Evolutionary conservation across 2,329 filamentous ascomycete genomes (phyloP), one percentile per base, ranked within the genome.

Genomic region (Pestalotiopsis sp.): DNA sequence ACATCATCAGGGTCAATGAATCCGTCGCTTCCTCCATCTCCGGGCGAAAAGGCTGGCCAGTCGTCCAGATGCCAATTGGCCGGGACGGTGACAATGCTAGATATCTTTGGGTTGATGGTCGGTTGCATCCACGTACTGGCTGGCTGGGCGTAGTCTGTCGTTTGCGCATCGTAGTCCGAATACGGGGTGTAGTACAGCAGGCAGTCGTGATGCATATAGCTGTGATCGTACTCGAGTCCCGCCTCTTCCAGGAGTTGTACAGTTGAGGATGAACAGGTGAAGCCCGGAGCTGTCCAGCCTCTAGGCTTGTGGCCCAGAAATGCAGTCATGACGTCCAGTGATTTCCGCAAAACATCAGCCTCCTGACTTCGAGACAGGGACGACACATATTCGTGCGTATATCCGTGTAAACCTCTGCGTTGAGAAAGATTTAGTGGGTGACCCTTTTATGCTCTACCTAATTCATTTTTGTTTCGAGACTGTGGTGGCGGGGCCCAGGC

Each of bases 11-110:
- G 78, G 69, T 85, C 80, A 23, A 84, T 80, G 68, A 77, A 84
- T 2, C 83, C 82, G 67, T 83, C 79, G 1, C 67, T 70, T 14
- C 56, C 62, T 25, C 45, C 64, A 20, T 57, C 17, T 3, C 23
- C 45, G 27, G 20, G 14, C 5, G 20, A 25, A 23, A 66, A 27
- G 71, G 45, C 41, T 67, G 67, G 82, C 82, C 82, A 84, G 71
- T 85, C 83, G 71, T 85, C 83, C 1, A 82, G 70, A 69, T 84
- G 79, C 83, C 82, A 85, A 64, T 81, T 83, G 17, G 81, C 80
- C 0, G 83, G 83, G 38, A 85, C 79, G 68, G 84, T 82, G 39
- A 85, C 82, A 12, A 85, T 74, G 11, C 76, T 76, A 27, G 74
- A 71, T 3, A 64, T 65, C 68, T 73, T 72, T 27, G 68, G 67